Conservation (phyloP, 2,329 filamentous ascomycete genomes). For the Dothiorella sarmentorum region DNA sequence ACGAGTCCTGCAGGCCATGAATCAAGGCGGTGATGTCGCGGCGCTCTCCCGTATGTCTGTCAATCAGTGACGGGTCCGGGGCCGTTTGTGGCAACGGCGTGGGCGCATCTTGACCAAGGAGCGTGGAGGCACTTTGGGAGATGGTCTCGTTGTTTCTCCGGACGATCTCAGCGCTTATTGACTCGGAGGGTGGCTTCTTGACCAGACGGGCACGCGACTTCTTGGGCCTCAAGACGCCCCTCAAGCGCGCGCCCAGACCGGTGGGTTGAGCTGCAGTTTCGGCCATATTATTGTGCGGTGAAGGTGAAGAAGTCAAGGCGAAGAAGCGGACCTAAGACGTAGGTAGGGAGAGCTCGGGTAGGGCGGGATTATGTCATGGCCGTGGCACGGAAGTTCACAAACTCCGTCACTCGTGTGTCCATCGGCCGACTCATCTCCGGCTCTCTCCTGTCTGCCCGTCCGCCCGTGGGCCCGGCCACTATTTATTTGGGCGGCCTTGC, state of each 20-base stretch:
- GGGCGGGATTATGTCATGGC: slow-evolving; percentile 17
- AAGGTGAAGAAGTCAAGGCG: slow-evolving; percentile 1
- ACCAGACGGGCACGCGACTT: slow-evolving; percentile 8
- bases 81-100: background rate
- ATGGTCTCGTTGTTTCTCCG: slow-evolving; percentile 14
- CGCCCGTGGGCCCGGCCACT: no score
- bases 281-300: slow-evolving; percentile 4
- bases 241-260: slow-evolving; percentile 6
- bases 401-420: background rate
- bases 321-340: background rate
- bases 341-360: slow-evolving; percentile 12
- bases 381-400: slow-evolving; percentile 7
- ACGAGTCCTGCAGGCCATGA: slow-evolving; percentile 36
- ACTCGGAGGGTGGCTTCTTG: slow-evolving; percentile 15
- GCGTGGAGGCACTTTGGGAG: background rate
- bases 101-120: background rate
- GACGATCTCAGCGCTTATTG: slow-evolving; percentile 6
- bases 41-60: slow-evolving; percentile 19
- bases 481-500: background rate
- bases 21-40: slow-evolving; percentile 37
- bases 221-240: slow-evolving; percentile 5
- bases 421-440: slow-evolving; percentile 9
- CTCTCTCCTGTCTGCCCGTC: background rate
- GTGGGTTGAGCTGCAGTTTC: slow-evolving; percentile 2
- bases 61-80: background rate